Conservation (phyloP, 2,329 filamentous ascomycete genomes). For the Phialocephala subalpina region DNA sequence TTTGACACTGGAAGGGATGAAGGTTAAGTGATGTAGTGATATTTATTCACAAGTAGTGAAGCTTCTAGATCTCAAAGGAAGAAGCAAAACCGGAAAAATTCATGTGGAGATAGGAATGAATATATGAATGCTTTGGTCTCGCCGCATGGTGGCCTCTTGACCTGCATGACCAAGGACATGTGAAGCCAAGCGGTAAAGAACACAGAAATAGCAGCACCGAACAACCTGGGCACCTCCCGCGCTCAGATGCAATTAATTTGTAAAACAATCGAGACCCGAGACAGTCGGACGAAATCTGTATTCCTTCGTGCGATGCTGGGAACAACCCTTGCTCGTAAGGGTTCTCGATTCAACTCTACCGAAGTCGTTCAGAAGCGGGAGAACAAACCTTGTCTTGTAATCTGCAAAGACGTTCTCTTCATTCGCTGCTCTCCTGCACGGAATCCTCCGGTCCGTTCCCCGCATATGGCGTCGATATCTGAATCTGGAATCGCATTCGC, state of each 20-base stretch:
- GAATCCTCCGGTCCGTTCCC: not conserved
- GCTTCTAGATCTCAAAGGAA: not conserved
- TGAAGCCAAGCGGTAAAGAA: not conserved
- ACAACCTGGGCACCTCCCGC: not conserved
- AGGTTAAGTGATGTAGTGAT: not conserved
- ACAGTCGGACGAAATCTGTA: slow-evolving; percentile 1
- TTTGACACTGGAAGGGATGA: not conserved
- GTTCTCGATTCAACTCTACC: not conserved
- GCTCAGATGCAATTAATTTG: not conserved
- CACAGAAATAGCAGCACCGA: not conserved
- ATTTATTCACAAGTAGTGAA: not conserved
- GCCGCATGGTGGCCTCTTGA: not conserved
- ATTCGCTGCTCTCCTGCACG: not conserved
- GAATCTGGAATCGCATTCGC: slow-evolving; percentile 1
- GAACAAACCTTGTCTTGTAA: not conserved
- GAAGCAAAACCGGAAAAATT: not conserved
- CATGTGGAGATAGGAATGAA: not conserved
- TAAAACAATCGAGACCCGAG: not conserved
- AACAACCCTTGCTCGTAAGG: not conserved
- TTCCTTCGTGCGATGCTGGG: not conserved
- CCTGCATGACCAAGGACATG: not conserved
- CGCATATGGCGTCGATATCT: not conserved
- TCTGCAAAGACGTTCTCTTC: not conserved
- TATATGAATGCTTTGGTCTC: not conserved
- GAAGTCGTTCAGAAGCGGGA: not conserved